Percentiles rank a stretch among this genome's conserved stretches.
Conservation (phyloP, 495 filamentous ascomycete species). For the Aspergillus hancockii region DNA sequence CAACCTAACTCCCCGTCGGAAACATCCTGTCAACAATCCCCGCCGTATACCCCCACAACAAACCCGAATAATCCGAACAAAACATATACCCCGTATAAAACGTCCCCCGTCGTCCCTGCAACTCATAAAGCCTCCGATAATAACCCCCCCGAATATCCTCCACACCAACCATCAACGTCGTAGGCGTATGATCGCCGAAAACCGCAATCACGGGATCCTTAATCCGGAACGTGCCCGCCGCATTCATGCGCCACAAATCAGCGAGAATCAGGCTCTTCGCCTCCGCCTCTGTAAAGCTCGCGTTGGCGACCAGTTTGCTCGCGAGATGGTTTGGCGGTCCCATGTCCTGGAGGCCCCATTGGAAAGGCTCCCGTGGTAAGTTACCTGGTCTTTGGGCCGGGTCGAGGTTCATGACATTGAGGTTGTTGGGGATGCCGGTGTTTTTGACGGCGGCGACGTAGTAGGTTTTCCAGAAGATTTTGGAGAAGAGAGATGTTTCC, state of each 20-base stretch:
- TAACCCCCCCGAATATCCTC: not conserved
- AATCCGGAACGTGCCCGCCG: not conserved
- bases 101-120: not conserved
- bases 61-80: not conserved
- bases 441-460: constrained; percentile 19
- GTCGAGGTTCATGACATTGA: not conserved
- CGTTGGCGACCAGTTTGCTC: not conserved
- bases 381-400: not conserved
- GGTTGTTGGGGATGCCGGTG: not conserved
- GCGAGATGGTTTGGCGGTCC: not conserved
- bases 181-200: not conserved
- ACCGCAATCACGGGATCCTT: not conserved
- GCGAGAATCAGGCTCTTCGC: not conserved
- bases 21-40: not conserved
- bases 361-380: not conserved
- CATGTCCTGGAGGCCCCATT: not conserved
- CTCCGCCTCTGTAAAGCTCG: not conserved
- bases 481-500: constrained; percentile 41
- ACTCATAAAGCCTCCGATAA: not conserved
- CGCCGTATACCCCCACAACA: constrained; percentile 5
- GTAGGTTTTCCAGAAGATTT: constrained; percentile 28
- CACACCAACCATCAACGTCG: not conserved
- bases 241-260: not conserved
- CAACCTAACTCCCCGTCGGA: not conserved
- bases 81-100: constrained; percentile 1